These are phyloP conservation scores for Brassica carinata DNA, from an alignment of 345 rosid genomes.

Conservation along the genomic window DNA sequence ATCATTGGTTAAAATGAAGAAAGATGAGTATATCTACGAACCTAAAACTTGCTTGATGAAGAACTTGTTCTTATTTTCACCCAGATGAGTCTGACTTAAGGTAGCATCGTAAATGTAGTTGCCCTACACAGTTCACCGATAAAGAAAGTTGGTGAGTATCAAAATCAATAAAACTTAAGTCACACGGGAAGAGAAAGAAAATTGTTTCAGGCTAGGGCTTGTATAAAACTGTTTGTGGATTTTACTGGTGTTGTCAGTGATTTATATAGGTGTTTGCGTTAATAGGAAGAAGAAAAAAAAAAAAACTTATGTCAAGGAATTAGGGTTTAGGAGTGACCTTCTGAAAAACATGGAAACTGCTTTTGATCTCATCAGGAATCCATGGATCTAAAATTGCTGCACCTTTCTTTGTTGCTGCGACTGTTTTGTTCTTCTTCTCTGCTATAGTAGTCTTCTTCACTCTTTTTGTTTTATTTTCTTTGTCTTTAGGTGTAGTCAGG, in stretches of 20 bases:
- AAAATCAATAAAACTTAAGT: too few relatives aligned
- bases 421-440: not conserved
- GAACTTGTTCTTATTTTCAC: not conserved
- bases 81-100: not conserved
- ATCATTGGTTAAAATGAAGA: too few relatives aligned
- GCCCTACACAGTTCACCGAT: not conserved
- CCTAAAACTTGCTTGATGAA: not conserved
- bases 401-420: not conserved
- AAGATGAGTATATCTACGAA: not conserved
- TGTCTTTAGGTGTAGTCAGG: too few relatives aligned
- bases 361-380: not conserved
- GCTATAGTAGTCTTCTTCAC: not conserved
- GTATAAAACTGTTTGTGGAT: too few relatives aligned
- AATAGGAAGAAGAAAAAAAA: too few relatives aligned
- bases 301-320: not conserved
- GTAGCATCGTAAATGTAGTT: not conserved
- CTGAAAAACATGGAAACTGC: not conserved
- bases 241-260: too few relatives aligned
- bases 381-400: not conserved
- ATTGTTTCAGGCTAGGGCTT: not conserved
- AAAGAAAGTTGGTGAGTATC: too few relatives aligned
- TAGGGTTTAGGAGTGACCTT: not conserved
- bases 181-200: not conserved
- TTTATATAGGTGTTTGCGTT: too few relatives aligned
- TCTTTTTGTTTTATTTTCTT: not conserved